Evolutionary conservation across 2,329 filamentous ascomycete species (phyloP).

Genomic region (Bipolaris victoriae): DNA sequence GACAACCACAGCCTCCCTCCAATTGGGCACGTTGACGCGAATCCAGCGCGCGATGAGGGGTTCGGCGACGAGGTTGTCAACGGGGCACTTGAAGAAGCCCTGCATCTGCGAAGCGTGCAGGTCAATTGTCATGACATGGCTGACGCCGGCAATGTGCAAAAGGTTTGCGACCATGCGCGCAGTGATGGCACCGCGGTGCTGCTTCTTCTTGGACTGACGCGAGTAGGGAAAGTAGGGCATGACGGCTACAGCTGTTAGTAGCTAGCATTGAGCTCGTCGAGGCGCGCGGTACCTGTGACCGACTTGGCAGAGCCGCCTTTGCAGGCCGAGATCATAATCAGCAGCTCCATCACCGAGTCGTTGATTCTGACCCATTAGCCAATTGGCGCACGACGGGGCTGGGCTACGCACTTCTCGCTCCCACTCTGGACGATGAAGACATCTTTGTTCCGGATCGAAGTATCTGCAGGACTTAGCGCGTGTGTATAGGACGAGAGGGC

Average conservation of each 20-base stretch:
- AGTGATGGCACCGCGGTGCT: constrained; percentile 92
- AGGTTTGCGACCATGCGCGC: constrained; percentile 97
- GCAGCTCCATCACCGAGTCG: constrained; percentile 97
- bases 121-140: constrained; percentile 97
- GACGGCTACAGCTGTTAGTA: constrained; percentile 64
- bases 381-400: constrained; percentile 14
- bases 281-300: constrained; percentile 75
- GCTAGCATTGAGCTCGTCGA: constrained; percentile 10
- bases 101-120: constrained; percentile 96
- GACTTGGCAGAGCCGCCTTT: constrained; percentile 97
- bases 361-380: constrained; percentile 69
- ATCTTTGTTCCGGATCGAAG: constrained; percentile 91
- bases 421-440: constrained; percentile 99
- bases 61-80: constrained; percentile 96
- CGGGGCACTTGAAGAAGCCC: constrained; percentile 96
- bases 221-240: constrained; percentile 99
- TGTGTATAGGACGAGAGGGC: not conserved
- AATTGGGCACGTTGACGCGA: constrained; percentile 81
- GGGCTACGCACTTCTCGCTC: constrained; percentile 68
- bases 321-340: constrained; percentile 99
- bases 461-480: constrained; percentile 45
- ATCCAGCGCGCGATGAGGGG: constrained; percentile 97
- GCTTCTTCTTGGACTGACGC: constrained; percentile 98
- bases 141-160: constrained; percentile 88
- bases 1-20: constrained; percentile 92